Base-by-base conservation (phyloP, 495 filamentous ascomycete species). In the Sordaria brevicollis region DNA sequence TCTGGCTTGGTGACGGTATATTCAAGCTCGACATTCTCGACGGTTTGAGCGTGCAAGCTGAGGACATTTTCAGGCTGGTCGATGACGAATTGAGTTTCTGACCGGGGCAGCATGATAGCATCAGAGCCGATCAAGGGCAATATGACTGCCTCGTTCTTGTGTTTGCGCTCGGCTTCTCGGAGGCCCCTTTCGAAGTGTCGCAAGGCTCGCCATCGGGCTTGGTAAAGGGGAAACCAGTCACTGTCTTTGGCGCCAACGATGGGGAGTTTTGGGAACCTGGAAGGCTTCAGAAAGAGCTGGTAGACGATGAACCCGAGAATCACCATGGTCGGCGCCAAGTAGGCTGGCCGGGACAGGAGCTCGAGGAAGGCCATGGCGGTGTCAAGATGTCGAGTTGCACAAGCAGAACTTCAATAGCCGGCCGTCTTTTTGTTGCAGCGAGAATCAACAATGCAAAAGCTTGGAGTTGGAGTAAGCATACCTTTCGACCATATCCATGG, bases 1-100 rank as follows among this genome's bases (percentile, higher is more conserved):
- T 62, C 67, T 2, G 79, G 76, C 65, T 82, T 76, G 43, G 78
- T 71, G 35, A 76, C 43, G 7, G 79, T 80, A 70, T 80, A 81
- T 67, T 83, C 75, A 41, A 76, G 72, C 70, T 82, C 79, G 5
- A 84, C 70, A 21, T 72, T 34, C 13, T 81, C 77, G 5, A 73
- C 69, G 35, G 79, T 75, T 39, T 77, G 71, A 13, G 66, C 69
- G 65, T 76, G 74, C 41, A 78, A 71, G 71, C 73, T 70, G 9
- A 85, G 71, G 9, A 79, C 74, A 7, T 71, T 65, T 70, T 85
- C 81, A n/a, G 84, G 80, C 74, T 86, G 83, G 21, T 83, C 79
- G 31, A 76, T 70, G 37, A 85, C 77, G 75, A 80, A 85, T 67
- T 80, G 76, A 6, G 77, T 72, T 41, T 82, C 75, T 17, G 76